Percentiles rank a stretch among this genome's conserved stretches.
These are phyloP conservation scores for Cyberlindnera lachancei DNA, from an alignment of 805 yeast species.

Conservation along the genomic window DNA sequence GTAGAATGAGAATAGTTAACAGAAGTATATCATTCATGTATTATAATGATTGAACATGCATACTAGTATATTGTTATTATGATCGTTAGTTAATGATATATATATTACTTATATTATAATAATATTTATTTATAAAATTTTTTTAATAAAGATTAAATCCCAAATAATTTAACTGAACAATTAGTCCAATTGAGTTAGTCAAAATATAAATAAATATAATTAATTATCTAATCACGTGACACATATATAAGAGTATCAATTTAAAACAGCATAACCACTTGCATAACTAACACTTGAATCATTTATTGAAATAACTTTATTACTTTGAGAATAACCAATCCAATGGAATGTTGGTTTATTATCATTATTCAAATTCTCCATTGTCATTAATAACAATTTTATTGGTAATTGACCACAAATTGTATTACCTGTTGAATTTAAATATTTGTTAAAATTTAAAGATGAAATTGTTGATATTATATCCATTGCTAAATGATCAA, in stretches of 20 bases:
- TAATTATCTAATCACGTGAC: too few species aligned
- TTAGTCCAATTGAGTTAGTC: too few species aligned
- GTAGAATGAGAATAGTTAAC: too few species aligned
- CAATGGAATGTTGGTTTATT: constrained; percentile 40
- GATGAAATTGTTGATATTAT: constrained; percentile 51
- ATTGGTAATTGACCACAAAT: constrained; percentile 91
- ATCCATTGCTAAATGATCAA: constrained; percentile 69
- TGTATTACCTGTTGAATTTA: constrained; percentile 71
- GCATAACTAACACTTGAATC: constrained; percentile 94
- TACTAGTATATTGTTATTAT: too few species aligned
- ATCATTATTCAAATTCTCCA: constrained; percentile 30
- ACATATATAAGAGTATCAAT: too few species aligned
- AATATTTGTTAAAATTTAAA: constrained; percentile 56
- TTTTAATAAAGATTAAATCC: neutral
- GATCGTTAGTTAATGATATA: constrained; percentile 15
- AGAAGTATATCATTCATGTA: too few species aligned
- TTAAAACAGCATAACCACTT: constrained; percentile 46
- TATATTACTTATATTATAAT: neutral
- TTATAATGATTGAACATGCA: too few species aligned
- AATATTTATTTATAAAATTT: too few species aligned
- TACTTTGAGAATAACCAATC: constrained; percentile 79
- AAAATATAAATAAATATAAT: too few species aligned
- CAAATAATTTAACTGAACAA: neutral
- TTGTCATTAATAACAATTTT: constrained; percentile 47
- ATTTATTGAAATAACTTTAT: constrained; percentile 32